Evolutionary conservation across 2,329 filamentous ascomycete genomes (phyloP).

Genomic region (Metarhizium rileyi): DNA sequence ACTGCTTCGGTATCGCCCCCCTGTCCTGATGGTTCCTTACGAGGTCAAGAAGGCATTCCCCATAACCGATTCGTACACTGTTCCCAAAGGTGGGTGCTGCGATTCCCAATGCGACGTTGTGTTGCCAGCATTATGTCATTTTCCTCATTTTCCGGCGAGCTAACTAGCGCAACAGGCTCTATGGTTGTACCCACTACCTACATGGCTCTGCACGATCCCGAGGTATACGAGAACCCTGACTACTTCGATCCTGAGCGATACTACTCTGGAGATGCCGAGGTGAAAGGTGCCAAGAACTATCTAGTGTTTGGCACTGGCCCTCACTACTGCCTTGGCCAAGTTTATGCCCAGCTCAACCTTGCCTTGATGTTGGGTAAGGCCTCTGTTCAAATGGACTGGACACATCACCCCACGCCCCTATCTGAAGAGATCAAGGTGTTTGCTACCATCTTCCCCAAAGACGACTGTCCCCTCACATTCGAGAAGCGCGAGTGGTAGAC

Average conservation of each 20-base stretch:
- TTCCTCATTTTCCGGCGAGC: neutral
- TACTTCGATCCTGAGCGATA: conserved; percentile 85
- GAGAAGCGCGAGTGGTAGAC: conserved; percentile 39
- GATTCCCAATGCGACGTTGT: neutral
- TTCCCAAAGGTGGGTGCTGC: conserved; percentile 59
- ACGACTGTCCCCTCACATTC: conserved; percentile 75
- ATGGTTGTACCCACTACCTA: conserved; percentile 94
- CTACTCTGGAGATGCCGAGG: conserved; percentile 81
- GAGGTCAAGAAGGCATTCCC: conserved; percentile 92
- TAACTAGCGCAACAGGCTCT: conserved; percentile 41
- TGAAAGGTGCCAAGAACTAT: conserved; percentile 84
- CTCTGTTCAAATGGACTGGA: conserved; percentile 78
- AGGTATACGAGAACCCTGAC: conserved; percentile 85
- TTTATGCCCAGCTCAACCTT: conserved; percentile 81
- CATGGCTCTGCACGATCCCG: conserved; percentile 81
- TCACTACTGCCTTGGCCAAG: conserved; percentile 93
- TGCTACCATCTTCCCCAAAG: conserved; percentile 94
- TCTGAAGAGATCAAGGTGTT: conserved; percentile 98
- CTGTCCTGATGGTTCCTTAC: conserved; percentile 96
- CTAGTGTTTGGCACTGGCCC: conserved; percentile 92
- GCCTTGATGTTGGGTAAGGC: conserved; percentile 87
- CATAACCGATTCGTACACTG: conserved; percentile 78
- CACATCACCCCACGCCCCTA: conserved; percentile 69
- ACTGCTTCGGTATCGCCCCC: conserved; percentile 85
- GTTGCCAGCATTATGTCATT: too few species aligned